Conservation (phyloP, 495 filamentous ascomycete species). For the Daldinia concentrica region DNA sequence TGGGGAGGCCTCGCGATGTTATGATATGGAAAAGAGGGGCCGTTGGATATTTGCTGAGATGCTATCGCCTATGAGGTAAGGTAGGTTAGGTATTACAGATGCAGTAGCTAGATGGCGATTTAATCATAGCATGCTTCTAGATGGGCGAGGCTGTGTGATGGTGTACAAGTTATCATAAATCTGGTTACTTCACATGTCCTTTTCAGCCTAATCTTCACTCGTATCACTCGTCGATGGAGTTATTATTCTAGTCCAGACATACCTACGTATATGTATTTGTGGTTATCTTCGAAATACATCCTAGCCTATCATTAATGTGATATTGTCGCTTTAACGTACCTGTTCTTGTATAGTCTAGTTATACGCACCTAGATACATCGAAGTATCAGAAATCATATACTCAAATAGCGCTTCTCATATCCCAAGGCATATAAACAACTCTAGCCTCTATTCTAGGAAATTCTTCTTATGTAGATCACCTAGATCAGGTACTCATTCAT, state of each 20-base stretch:
- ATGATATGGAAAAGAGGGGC: background rate
- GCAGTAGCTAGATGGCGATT: background rate
- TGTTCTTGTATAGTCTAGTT: background rate
- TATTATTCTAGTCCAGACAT: background rate
- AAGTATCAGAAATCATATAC: background rate
- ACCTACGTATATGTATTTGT: background rate
- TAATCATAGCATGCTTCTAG: background rate
- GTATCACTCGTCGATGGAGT: background rate
- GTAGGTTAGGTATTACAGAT: background rate
- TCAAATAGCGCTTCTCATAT: background rate
- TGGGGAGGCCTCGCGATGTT: background rate
- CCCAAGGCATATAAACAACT: background rate
- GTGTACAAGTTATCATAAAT: background rate
- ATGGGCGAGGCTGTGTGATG: background rate
- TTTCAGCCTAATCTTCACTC: background rate
- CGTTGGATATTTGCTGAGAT: background rate
- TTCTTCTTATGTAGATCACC: too few relatives aligned
- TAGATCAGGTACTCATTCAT: too few relatives aligned
- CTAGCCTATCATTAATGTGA: background rate
- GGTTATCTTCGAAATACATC: background rate
- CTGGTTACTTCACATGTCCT: background rate
- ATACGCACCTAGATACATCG: background rate
- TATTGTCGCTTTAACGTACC: too few relatives aligned
- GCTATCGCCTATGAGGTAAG: background rate
- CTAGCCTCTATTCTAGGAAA: background rate